Base-by-base conservation (phyloP, 495 filamentous ascomycete species). In the Podospora didyma region DNA sequence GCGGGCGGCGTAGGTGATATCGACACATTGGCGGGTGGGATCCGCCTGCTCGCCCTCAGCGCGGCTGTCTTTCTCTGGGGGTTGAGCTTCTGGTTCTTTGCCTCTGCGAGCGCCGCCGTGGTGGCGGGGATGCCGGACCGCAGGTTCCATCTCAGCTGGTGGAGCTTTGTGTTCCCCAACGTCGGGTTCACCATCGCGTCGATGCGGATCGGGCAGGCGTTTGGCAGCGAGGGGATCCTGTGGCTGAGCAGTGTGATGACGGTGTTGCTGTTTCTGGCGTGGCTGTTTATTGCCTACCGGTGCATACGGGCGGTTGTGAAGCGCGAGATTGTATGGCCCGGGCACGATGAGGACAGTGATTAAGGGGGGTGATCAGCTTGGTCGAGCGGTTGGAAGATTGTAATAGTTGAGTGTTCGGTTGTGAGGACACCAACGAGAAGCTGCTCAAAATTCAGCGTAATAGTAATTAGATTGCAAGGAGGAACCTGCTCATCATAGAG, bases 31-130 rank as follows among this genome's bases (percentile, higher is more conserved):
- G 70, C 65, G 1, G 66, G 75, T 9, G 69, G 78, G 20, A 54
- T 86, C 12, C 67, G 76, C 41, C 60, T 86, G 2, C 41, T 82
- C 10, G 80, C 83, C 0, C 62, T 85, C 19, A 67, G 73, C 0
- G 55, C 73, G 0, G 85, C 75, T 2, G 78, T 86, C 3, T 88
- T 88, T 54, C 73, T 91, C 2, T 91, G 87, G 87, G 79, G 80
- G 0, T 69, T 90, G 12, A 82, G 79, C 39, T 75, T 89, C 34
- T 90, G 86, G 86, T 89, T 89, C 74, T 89, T 89, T 65, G 74
- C 72, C 34, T 74, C 86, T 4, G 82, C 84, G 0, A 58, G 77
- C 9, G 67, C 84, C 20, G 80, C 79, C 1, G 78, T 81, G 9
- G 59, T 87, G 20, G 67, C 67, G 9, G 74, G 78, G 3, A 72